phyloP scores from a whole-genome alignment of 495 filamentous ascomycete genomes.

The Annulohypoxylon bovei region DNA sequence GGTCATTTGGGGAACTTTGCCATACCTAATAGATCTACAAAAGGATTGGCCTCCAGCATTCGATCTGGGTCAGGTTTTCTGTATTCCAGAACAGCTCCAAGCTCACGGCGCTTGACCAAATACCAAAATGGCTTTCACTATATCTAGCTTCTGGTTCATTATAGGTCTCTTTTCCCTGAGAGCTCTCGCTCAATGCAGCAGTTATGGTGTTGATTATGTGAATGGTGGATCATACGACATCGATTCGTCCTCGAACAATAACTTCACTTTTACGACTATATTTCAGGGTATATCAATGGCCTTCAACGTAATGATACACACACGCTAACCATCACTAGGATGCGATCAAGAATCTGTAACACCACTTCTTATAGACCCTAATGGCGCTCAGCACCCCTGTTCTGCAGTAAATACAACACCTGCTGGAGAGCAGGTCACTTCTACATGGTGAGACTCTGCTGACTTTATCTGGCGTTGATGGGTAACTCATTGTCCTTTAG shows the following conservation, averaged over 20 bases:
- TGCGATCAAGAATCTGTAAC: slow-evolving; percentile 53
- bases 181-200: slow-evolving; percentile 49
- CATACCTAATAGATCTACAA: slow-evolving; percentile 9
- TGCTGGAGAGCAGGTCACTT: slow-evolving; percentile 49
- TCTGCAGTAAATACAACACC: slow-evolving; percentile 52
- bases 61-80: not conserved
- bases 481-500: slow-evolving; percentile 31
- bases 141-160: slow-evolving; percentile 20
- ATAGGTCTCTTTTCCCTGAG: slow-evolving; percentile 40
- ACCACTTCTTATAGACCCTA: slow-evolving; percentile 53
- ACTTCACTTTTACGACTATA: slow-evolving; percentile 54
- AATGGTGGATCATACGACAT: slow-evolving; percentile 57
- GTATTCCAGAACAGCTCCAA: slow-evolving; percentile 1
- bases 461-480: not conserved
- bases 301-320: not conserved
- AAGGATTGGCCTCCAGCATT: slow-evolving; percentile 7
- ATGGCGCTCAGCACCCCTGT: slow-evolving; percentile 49
- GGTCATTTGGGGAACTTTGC: not conserved
- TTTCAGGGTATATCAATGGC: slow-evolving; percentile 49
- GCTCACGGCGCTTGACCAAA: not conserved
- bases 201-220: slow-evolving; percentile 56
- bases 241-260: slow-evolving; percentile 52
- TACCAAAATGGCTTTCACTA: slow-evolving; percentile 31
- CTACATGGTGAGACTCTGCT: slow-evolving; percentile 49
- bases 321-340: slow-evolving; percentile 37